phyloP scores from a whole-genome alignment of 345 rosid species.

The Trapa incisa region DNA sequence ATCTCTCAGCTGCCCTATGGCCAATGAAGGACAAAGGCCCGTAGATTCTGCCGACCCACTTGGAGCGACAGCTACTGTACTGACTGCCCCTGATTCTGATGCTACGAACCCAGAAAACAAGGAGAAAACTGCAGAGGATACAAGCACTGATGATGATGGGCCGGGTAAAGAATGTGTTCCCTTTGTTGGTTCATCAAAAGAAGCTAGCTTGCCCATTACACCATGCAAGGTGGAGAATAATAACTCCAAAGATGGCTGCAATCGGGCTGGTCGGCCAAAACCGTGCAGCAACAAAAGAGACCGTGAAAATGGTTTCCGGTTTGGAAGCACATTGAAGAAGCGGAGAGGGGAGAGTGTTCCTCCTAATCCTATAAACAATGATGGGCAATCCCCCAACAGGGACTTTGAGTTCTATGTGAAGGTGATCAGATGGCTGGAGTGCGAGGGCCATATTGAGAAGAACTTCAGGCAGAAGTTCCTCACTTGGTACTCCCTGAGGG shows the following conservation, averaged over 20 bases:
- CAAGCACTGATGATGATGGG: slow-evolving; percentile 25
- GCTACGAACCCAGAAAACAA: slow-evolving; percentile 21
- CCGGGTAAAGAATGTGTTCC: slow-evolving; percentile 37
- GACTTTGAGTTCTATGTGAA: slow-evolving; percentile 71
- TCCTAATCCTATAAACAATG: slow-evolving; percentile 23
- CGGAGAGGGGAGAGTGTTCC: slow-evolving; percentile 25
- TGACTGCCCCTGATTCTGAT: slow-evolving; percentile 24
- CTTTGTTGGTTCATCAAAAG: slow-evolving; percentile 20
- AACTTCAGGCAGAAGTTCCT: slow-evolving; percentile 84
- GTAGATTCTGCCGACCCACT: slow-evolving; percentile 15
- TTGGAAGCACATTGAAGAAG: slow-evolving; percentile 49
- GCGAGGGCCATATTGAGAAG: slow-evolving; percentile 80
- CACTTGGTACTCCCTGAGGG: slow-evolving; percentile 87
- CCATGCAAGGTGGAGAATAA: slow-evolving; percentile 55
- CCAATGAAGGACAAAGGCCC: slow-evolving; percentile 14
- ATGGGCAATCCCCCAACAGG: slow-evolving; percentile 21
- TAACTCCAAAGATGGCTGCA: slow-evolving; percentile 32
- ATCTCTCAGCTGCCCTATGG: slow-evolving; percentile 16
- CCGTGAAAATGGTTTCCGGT: slow-evolving; percentile 24
- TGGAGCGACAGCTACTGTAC: neutral
- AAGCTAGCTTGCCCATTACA: slow-evolving; percentile 56
- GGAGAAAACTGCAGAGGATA: slow-evolving; percentile 23
- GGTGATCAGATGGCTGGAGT: slow-evolving; percentile 61
- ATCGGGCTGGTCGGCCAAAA: slow-evolving; percentile 34
- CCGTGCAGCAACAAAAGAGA: slow-evolving; percentile 26